Conservation (phyloP, 1,284 basidiomycete genomes). For the Trichosporon coremiiforme region DNA sequence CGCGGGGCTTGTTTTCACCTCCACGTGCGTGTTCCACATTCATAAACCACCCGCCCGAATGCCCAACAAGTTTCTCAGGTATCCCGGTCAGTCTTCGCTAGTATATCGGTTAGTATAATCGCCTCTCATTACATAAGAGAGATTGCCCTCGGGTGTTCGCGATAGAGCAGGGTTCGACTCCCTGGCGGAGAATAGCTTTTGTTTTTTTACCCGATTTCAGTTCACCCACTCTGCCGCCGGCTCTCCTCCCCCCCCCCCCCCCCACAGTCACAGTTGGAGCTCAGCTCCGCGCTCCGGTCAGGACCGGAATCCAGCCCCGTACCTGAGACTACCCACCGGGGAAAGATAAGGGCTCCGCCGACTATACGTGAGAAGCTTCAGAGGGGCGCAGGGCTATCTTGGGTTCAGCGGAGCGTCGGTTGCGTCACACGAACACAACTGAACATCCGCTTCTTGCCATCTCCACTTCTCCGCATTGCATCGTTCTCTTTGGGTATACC, state of each 20-base stretch:
- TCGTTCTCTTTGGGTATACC: background rate
- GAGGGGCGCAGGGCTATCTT: background rate
- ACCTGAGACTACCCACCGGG: background rate
- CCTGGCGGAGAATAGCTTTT: constrained; percentile 22
- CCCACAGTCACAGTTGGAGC: no score
- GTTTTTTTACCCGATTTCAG: background rate
- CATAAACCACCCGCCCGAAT: background rate
- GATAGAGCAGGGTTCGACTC: constrained; percentile 28
- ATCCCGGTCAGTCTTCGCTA: constrained; percentile 18
- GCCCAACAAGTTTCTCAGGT: background rate
- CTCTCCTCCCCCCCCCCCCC: no score
- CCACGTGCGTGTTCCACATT: background rate
- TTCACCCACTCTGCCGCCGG: background rate
- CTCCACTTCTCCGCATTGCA: background rate
- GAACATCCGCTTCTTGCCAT: background rate
- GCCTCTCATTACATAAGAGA: constrained; percentile 21
- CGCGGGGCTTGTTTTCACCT: background rate
- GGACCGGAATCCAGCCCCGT: background rate
- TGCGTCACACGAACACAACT: constrained; percentile 8
- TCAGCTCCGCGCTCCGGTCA: background rate
- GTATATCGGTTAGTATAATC: constrained; percentile 28
- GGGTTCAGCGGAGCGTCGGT: background rate
- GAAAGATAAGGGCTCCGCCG: constrained; percentile 9
- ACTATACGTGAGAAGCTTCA: background rate
- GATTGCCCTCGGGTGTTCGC: constrained; percentile 17